Evolutionary conservation across 345 rosid species (phyloP), one percentile per base, ranked within the genome.

Genomic region (Psidium friedrichsthalianum): DNA sequence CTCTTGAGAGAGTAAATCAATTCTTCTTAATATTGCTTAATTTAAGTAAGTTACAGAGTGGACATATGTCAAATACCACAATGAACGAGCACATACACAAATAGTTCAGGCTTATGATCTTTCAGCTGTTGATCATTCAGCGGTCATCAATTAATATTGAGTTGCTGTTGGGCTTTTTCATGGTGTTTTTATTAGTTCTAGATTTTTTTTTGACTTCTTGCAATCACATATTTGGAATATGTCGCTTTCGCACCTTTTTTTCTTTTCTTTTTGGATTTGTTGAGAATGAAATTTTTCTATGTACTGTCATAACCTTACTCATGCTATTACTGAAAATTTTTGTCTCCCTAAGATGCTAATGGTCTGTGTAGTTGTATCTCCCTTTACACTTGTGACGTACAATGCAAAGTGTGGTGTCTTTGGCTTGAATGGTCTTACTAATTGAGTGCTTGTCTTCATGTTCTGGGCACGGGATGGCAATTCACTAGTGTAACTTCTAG

Each of bases 1-100:
- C 91, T 86, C 87, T 92, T 85, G 95, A 90, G 82, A 91, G 92
- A 92, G 96, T 94, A 85, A 84, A 85, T n/a, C 29, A 56, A 51
- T 27, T 69, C 74, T 61, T 64, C 29, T 29, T 27, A 21, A 76
- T 64, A 22, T 59, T 32, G 78, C 49, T 40, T 83, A 44, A 24
- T 83, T 83, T 84, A 47, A 51, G 57, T 52, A 82, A 82, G 15
- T 27, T 52, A 29, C 14, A 29, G 55, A 82, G 47, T 36, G 13
- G 80, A 69, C 47, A 69, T 18, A 69, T 36, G 80, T 69, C 47
- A 36, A 47, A 69, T 69, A 18, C 78, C 80, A 36, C 24, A 6
- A 9, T 69, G 80, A 69, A 69, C 6, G 25, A 69, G 80, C 80
- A 36, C 11, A 18, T 69, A 25, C 80, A 36, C 80, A 18, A 69